These are phyloP conservation scores for Trichosporon coremiiforme DNA, from an alignment of 1,284 basidiomycete species.

Conservation along the genomic window DNA sequence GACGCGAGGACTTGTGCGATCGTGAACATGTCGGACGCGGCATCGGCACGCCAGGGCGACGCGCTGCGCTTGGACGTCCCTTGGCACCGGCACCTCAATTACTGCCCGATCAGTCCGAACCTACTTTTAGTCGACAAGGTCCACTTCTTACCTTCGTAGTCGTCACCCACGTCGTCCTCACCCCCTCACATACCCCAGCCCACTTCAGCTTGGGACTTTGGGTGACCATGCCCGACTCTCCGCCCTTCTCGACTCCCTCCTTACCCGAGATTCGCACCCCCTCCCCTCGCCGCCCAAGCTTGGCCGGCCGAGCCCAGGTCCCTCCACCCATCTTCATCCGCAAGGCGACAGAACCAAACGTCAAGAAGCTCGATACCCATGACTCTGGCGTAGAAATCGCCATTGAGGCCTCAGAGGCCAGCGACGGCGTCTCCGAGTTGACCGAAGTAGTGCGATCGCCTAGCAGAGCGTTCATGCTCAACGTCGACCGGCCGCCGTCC, in stretches of 20 bases:
- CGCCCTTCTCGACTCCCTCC: neutral
- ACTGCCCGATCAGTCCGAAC: conserved; percentile 4
- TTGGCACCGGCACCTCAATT: conserved; percentile 1
- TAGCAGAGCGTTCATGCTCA: conserved; percentile 16
- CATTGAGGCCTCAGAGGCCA: conserved; percentile 9
- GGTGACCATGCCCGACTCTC: conserved; percentile 9
- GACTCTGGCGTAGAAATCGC: conserved; percentile 12
- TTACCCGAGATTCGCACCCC: neutral
- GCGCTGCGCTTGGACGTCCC: conserved; percentile 5
- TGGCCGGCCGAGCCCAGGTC: neutral
- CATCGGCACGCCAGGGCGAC: neutral
- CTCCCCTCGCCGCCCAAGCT: neutral
- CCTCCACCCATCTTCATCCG: conserved; percentile 25
- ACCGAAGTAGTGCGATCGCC: conserved; percentile 10
- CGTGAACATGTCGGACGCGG: neutral
- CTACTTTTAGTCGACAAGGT: conserved; percentile 2
- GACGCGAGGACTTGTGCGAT: neutral
- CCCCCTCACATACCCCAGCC: neutral
- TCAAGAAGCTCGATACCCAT: neutral
- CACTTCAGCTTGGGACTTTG: neutral
- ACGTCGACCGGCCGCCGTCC: conserved; percentile 5
- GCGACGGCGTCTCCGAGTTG: conserved; percentile 13
- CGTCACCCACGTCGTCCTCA: neutral
- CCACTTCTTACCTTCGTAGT: no score
- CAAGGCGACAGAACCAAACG: conserved; percentile 19